Evolutionary conservation across 2,329 filamentous ascomycete species (phyloP).

Genomic region (Lachnellula hyalina): DNA sequence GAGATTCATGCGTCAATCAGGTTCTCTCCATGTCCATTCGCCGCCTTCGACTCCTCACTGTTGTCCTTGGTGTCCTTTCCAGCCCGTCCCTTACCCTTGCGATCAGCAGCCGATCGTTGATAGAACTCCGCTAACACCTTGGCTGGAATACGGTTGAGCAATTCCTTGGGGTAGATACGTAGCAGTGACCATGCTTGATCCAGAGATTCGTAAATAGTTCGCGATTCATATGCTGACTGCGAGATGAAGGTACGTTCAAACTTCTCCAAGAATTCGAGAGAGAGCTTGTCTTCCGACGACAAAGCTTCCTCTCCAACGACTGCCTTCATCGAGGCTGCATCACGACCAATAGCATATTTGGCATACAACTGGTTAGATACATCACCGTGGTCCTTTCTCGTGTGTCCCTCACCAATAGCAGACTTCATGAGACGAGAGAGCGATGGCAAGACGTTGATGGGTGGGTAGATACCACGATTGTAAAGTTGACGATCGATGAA

Average conservation of each 20-base stretch:
- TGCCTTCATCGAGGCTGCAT: constrained; percentile 97
- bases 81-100: constrained; percentile 57
- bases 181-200: constrained; percentile 96
- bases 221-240: constrained; percentile 87
- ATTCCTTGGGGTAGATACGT: constrained; percentile 94
- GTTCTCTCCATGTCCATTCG: constrained; percentile 48
- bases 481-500: constrained; percentile 89
- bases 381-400: constrained; percentile 93
- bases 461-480: constrained; percentile 98
- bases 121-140: constrained; percentile 82
- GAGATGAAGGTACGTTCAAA: constrained; percentile 94
- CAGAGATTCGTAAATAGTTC: constrained; percentile 86
- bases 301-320: constrained; percentile 97
- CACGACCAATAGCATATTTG: constrained; percentile 98
- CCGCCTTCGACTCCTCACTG: constrained; percentile 26
- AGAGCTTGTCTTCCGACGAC: constrained; percentile 93
- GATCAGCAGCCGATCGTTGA: constrained; percentile 58
- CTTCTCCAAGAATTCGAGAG: constrained; percentile 96
- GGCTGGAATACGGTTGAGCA: constrained; percentile 89
- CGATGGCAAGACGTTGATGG: constrained; percentile 96
- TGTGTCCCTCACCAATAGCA: constrained; percentile 95
- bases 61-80: constrained; percentile 38
- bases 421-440: constrained; percentile 99
- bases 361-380: constrained; percentile 99
- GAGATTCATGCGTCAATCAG: constrained; percentile 51